Percentiles rank a stretch among this genome's conserved stretches.
Conservation (phyloP, 1,139 yeast genomes). For the Blastobotrys capitulatus region DNA sequence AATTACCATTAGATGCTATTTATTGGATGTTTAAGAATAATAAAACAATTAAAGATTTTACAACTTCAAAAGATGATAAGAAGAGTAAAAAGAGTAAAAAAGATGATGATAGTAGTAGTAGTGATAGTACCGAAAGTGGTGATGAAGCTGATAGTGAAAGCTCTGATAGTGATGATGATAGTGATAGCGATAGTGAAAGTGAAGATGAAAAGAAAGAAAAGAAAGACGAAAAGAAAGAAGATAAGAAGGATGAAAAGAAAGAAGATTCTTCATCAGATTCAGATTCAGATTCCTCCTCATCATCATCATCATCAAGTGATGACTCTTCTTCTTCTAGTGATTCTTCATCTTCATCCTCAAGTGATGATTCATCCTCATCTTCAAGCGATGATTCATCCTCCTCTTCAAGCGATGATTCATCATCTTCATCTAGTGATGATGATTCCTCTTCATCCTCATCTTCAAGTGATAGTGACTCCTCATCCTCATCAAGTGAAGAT, state of each 20-base stretch:
- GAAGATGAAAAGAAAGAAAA: neutral
- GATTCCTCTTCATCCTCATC: too few species aligned
- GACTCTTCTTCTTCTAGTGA: too few species aligned
- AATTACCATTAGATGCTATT: slow-evolving; percentile 21
- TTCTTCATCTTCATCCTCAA: too few species aligned
- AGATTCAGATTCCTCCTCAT: too few species aligned
- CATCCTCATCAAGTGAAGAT: slow-evolving; percentile 11
- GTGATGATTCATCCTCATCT: slow-evolving; percentile 7
- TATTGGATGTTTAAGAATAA: slow-evolving; percentile 25
- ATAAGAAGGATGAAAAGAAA: neutral
- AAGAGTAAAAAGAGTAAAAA: slow-evolving; percentile 15
- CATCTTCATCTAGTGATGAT: neutral
- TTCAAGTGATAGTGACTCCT: too few species aligned
- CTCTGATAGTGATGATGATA: slow-evolving; percentile 8
- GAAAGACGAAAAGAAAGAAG: neutral
- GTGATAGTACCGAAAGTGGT: slow-evolving; percentile 22
- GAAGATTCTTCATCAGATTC: too few species aligned
- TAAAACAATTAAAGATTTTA: slow-evolving; percentile 24
- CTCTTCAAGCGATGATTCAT: neutral
- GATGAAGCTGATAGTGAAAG: slow-evolving; percentile 18
- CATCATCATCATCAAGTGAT: neutral
- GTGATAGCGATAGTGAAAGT: neutral
- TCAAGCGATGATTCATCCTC: too few species aligned
- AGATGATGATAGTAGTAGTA: slow-evolving; percentile 19
- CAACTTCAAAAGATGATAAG: too few species aligned